Conservation (phyloP, 208 protist species). For the Wallacemonas sp. region DNA sequence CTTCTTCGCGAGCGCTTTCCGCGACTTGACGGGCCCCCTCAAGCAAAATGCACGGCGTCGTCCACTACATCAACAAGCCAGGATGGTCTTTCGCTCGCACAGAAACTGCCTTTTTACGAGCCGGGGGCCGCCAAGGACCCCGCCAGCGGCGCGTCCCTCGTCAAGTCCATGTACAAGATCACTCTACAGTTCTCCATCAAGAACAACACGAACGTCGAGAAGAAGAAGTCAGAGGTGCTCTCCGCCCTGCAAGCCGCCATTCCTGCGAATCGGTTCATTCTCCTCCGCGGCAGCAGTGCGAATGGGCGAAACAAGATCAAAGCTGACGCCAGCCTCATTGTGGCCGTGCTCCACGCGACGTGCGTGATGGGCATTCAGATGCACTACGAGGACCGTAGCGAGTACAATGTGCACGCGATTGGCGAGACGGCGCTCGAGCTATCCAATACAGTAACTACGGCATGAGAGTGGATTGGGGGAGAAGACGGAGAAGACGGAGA, state of each 20-base stretch:
- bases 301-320: conserved; percentile 19
- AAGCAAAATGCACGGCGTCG: too few species aligned
- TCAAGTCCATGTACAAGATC: conserved; percentile 43
- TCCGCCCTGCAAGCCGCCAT: conserved; percentile 51
- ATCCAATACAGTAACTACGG: conserved; percentile 33
- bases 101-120: not conserved
- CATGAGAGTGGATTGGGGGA: conserved; percentile 19
- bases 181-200: conserved; percentile 70
- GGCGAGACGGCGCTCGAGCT: conserved; percentile 58
- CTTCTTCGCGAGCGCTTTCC: conserved; percentile 68
- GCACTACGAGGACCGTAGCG: conserved; percentile 41
- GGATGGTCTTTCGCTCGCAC: conserved; percentile 1
- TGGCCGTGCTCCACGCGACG: conserved; percentile 71
- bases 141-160: conserved; percentile 1
- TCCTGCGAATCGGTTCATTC: conserved; percentile 79
- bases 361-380: conserved; percentile 77
- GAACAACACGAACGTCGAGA: conserved; percentile 85
- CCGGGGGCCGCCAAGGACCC: not conserved
- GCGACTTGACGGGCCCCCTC: not conserved
- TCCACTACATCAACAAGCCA: too few species aligned
- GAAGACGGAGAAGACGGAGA: not conserved
- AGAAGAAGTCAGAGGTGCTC: conserved; percentile 48
- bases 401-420: conserved; percentile 75
- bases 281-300: conserved; percentile 36
- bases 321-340: conserved; percentile 31